phyloP scores from a whole-genome alignment of 805 yeast genomes.

The Cyberlindnera samutprakarnensis region DNA sequence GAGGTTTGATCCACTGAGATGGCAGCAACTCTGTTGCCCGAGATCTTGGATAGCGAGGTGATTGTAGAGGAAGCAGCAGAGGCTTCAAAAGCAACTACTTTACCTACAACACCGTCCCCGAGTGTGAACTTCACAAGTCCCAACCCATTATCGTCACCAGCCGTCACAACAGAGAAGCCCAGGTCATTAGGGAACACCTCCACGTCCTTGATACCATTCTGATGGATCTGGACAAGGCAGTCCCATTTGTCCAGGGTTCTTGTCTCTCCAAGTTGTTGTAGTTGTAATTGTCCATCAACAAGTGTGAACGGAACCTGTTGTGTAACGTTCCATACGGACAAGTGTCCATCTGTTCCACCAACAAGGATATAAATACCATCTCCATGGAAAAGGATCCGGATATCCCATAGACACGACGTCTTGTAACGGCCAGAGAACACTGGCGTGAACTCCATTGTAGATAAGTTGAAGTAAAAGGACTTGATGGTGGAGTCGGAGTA shows the following conservation, averaged over 20 bases:
- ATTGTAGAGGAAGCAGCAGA: constrained; percentile 84
- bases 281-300: constrained; percentile 5
- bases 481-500: constrained; percentile 81
- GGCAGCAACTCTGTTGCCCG: constrained; percentile 36
- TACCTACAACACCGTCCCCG: constrained; percentile 17
- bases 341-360: constrained; percentile 80
- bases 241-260: constrained; percentile 21
- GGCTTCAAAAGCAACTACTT: constrained; percentile 28
- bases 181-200: constrained; percentile 20
- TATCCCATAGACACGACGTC: constrained; percentile 71
- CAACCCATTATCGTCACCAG: constrained; percentile 90
- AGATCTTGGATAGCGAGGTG: constrained; percentile 46
- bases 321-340: constrained; percentile 54
- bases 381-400: constrained; percentile 33
- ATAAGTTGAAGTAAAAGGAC: constrained; percentile 46
- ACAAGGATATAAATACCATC: constrained; percentile 34
- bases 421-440: constrained; percentile 47
- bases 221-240: constrained; percentile 56
- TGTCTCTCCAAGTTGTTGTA: neutral
- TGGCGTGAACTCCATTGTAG: constrained; percentile 31
- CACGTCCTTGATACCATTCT: constrained; percentile 75
- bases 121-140: constrained; percentile 32
- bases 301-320: constrained; percentile 17
- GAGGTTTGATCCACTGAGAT: constrained; percentile 82
- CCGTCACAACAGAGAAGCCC: constrained; percentile 45